These are phyloP conservation scores for Suillus lakei DNA, from an alignment of 768 basidiomycete genomes.

Conservation along the genomic window DNA sequence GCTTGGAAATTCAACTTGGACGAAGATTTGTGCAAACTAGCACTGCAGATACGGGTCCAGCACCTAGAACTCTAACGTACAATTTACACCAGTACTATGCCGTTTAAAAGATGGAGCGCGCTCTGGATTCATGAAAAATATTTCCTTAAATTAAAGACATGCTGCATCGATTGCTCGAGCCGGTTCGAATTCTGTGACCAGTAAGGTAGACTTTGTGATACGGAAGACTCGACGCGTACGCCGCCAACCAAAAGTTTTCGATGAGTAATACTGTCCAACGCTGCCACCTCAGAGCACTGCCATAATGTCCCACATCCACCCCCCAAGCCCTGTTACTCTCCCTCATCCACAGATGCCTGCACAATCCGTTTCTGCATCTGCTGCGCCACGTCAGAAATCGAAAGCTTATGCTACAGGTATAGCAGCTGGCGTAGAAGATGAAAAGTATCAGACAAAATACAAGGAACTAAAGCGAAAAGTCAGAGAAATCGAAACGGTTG, in stretches of 20 bases:
- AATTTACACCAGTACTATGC: background rate
- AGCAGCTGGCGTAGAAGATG: conserved; percentile 81
- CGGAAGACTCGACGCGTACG: conserved; percentile 25
- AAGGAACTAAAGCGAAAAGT: conserved; percentile 88
- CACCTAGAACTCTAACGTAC: background rate
- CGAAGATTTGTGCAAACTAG: background rate
- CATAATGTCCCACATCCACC: conserved; percentile 72
- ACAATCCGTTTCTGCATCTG: conserved; percentile 30
- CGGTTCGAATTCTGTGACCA: conserved; percentile 3
- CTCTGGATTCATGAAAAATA: background rate
- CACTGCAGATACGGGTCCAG: background rate
- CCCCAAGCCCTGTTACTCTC: conserved; percentile 54
- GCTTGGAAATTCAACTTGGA: background rate
- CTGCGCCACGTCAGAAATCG: conserved; percentile 51
- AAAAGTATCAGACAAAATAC: conserved; percentile 88
- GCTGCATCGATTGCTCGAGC: background rate
- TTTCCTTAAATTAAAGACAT: conserved; percentile 3
- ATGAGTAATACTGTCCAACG: conserved; percentile 33
- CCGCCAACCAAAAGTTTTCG: conserved; percentile 26
- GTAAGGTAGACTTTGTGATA: conserved; percentile 16
- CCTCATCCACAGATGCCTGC: conserved; percentile 41
- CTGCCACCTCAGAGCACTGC: conserved; percentile 41
- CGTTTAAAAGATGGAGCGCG: background rate
- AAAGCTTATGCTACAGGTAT: conserved; percentile 61
- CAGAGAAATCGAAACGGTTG: conserved; percentile 80